phyloP scores from a whole-genome alignment of 2,329 filamentous ascomycete species.

The Nakataea oryzae region DNA sequence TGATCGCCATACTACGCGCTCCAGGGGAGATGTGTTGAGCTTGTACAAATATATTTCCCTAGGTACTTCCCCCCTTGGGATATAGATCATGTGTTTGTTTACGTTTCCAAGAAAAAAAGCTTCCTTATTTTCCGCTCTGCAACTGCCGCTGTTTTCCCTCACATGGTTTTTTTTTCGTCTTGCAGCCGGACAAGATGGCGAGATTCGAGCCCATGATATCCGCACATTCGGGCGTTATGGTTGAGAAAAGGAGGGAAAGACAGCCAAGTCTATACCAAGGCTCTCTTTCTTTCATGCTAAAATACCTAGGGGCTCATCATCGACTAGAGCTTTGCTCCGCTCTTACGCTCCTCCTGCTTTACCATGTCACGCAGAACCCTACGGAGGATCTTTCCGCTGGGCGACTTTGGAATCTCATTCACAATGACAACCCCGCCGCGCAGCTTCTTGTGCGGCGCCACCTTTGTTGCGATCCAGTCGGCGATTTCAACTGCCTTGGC shows the following conservation, averaged over 20 bases:
- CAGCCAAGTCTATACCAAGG: too few relatives aligned
- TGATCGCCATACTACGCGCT: conserved; percentile 19
- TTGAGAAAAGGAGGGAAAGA: too few relatives aligned
- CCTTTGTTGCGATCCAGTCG: conserved; percentile 24
- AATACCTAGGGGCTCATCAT: not conserved
- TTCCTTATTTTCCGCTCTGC: too few relatives aligned
- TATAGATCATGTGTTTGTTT: not conserved
- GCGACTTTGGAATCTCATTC: conserved; percentile 61
- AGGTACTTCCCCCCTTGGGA: too few relatives aligned
- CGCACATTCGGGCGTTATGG: too few relatives aligned
- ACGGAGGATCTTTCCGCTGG: conserved; percentile 38
- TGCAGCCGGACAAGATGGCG: too few relatives aligned
- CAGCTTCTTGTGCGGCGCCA: conserved; percentile 50
- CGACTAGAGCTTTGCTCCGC: conserved; percentile 26
- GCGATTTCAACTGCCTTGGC: conserved; percentile 27
- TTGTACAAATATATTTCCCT: not conserved
- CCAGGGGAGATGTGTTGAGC: not conserved
- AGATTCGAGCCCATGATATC: too few relatives aligned
- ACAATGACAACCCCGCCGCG: conserved; percentile 62
- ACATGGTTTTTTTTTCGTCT: too few relatives aligned
- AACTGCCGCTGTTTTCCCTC: too few relatives aligned
- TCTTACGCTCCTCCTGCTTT: conserved; percentile 24
- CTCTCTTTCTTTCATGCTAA: too few relatives aligned
- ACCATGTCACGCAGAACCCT: conserved; percentile 28
- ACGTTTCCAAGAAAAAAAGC: not conserved